These are phyloP conservation scores for Microbotryomycetes sp. DNA, from an alignment of 1,284 basidiomycete species.

Conservation along the genomic window DNA sequence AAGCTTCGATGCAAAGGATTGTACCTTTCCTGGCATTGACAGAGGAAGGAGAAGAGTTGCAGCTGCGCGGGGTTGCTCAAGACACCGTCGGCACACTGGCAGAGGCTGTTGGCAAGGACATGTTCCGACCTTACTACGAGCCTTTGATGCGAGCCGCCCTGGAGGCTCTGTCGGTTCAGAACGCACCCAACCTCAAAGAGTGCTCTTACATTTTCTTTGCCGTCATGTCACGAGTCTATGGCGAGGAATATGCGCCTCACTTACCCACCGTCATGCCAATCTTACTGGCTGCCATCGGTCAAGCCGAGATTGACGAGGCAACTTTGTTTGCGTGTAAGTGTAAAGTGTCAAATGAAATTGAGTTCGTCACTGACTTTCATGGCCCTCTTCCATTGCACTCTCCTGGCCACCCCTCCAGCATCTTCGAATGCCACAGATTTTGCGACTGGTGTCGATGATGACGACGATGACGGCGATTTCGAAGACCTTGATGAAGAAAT, in stretches of 20 bases:
- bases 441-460: constrained; percentile 51
- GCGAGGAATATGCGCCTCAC: constrained; percentile 85
- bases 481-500: constrained; percentile 69
- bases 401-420: constrained; percentile 58
- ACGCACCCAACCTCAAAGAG: constrained; percentile 79
- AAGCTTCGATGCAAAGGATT: constrained; percentile 81
- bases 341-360: constrained; percentile 39
- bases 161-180: constrained; percentile 77
- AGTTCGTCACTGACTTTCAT: too few species aligned
- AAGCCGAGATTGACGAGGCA: constrained; percentile 49
- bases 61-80: constrained; percentile 95
- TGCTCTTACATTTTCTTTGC: constrained; percentile 98
- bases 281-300: constrained; percentile 76
- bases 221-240: constrained; percentile 94
- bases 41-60: constrained; percentile 77
- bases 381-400: constrained; percentile 38
- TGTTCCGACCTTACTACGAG: constrained; percentile 91
- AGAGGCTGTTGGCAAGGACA: constrained; percentile 89
- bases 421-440: constrained; percentile 63
- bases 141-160: constrained; percentile 95
- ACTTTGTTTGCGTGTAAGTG: constrained; percentile 5
- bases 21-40: constrained; percentile 77
- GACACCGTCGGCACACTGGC: constrained; percentile 97
- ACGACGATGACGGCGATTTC: constrained; percentile 49
- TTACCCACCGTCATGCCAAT: constrained; percentile 80